These are phyloP conservation scores for Mycena pura DNA, from an alignment of 768 basidiomycete species.

Conservation along the genomic window DNA sequence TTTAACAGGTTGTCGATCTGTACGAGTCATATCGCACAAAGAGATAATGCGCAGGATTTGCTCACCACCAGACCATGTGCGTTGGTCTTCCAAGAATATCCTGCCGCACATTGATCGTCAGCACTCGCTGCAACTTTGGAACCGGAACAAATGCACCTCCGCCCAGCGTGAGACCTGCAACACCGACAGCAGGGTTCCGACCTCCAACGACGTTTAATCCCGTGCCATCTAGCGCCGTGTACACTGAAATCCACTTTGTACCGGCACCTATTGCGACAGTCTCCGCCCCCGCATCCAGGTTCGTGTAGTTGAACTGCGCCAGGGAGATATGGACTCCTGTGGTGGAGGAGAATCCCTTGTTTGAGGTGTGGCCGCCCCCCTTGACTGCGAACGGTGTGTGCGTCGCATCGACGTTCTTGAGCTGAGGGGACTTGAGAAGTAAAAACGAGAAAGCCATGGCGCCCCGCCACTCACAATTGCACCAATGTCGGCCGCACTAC, in stretches of 20 bases:
- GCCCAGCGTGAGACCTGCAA: conserved; percentile 19
- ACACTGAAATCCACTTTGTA: conserved; percentile 15
- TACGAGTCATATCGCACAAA: not conserved
- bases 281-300: not conserved
- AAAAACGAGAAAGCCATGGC: not conserved
- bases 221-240: conserved; percentile 7
- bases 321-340: conserved; percentile 28
- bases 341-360: conserved; percentile 23
- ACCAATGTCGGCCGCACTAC: not conserved
- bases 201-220: conserved; percentile 24
- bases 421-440: no score
- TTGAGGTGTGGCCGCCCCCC: conserved; percentile 20
- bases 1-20: conserved; percentile 17
- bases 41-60: not conserved
- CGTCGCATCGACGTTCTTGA: conserved; percentile 11
- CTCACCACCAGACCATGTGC: conserved; percentile 16
- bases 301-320: conserved; percentile 13
- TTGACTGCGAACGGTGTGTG: conserved; percentile 22
- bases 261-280: conserved; percentile 14
- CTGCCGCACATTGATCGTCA: not conserved
- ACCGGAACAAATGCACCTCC: conserved; percentile 2
- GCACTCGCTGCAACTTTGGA: not conserved
- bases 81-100: conserved; percentile 22
- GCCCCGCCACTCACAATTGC: conserved; percentile 5
- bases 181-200: conserved; percentile 14